phyloP scores from a whole-genome alignment of 1,284 basidiomycete genomes.

The Tremellales sp. region DNA sequence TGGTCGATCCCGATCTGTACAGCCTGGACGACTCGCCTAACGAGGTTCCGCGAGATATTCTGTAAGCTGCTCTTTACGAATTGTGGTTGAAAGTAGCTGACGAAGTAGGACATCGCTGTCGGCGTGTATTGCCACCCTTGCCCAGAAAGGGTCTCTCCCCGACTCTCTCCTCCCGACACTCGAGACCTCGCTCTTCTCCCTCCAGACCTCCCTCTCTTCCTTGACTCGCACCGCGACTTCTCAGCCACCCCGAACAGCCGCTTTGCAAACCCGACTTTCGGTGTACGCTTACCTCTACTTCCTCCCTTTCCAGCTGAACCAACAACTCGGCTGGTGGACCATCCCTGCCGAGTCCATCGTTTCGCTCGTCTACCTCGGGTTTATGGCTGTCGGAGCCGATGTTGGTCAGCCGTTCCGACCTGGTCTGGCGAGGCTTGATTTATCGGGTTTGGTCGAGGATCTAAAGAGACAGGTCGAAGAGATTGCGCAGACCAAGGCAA shows the following conservation, averaged over 20 bases:
- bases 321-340: not conserved
- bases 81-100: not conserved
- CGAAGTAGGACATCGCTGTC: not conserved
- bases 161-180: not conserved
- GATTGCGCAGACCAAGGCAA: not conserved
- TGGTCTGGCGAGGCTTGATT: not conserved
- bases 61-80: not conserved
- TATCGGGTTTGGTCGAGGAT: not conserved
- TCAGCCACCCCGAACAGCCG: not conserved
- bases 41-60: not conserved
- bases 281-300: not conserved
- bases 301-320: not conserved
- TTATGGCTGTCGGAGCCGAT: not conserved
- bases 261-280: not conserved
- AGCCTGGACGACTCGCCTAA: not conserved
- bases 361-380: not conserved
- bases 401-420: not conserved
- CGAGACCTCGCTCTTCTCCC: not conserved
- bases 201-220: not conserved
- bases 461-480: not conserved
- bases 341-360: not conserved
- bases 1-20: not conserved
- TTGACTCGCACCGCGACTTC: not conserved
- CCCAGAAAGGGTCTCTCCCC: not conserved
- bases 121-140: not conserved